Evolutionary conservation across 257 asterid genomes (phyloP).

Genomic region (Fraxinus pennsylvanica): DNA sequence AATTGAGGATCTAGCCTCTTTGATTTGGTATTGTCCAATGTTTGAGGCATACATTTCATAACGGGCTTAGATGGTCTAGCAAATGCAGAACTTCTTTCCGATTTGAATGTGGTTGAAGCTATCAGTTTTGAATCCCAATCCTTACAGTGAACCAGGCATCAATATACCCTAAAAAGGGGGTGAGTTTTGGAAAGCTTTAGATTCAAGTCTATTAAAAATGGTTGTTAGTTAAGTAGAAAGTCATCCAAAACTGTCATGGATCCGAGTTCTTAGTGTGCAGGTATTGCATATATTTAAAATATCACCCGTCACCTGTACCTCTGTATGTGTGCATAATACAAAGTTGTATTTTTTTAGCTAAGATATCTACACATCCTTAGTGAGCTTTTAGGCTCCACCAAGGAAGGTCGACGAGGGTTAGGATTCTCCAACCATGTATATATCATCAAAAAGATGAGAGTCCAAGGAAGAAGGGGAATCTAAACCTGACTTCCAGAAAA

Average conservation of each 20-base stretch:
- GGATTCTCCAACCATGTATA: too few relatives aligned
- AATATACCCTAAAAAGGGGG: background rate
- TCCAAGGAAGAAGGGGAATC: too few relatives aligned
- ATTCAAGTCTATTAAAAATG: background rate
- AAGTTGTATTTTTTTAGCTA: too few relatives aligned
- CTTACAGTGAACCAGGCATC: background rate
- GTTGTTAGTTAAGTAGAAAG: background rate
- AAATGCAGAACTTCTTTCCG: background rate
- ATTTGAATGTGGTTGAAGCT: background rate
- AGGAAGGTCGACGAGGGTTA: too few relatives aligned
- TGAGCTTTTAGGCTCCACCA: too few relatives aligned
- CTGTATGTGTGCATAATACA: background rate
- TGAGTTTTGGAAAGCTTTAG: background rate
- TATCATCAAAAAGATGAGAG: too few relatives aligned
- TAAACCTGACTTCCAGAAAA: too few relatives aligned
- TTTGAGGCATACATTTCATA: background rate
- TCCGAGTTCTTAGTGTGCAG: background rate
- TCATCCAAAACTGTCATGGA: background rate
- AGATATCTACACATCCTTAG: too few relatives aligned
- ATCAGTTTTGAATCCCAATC: background rate
- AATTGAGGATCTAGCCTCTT: background rate
- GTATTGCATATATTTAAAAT: background rate
- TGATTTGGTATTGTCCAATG: background rate
- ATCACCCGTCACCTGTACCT: background rate
- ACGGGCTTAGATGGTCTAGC: background rate